Evolutionary conservation across 257 asterid species (phyloP).

Genomic region (Gardenia jasminoides): DNA sequence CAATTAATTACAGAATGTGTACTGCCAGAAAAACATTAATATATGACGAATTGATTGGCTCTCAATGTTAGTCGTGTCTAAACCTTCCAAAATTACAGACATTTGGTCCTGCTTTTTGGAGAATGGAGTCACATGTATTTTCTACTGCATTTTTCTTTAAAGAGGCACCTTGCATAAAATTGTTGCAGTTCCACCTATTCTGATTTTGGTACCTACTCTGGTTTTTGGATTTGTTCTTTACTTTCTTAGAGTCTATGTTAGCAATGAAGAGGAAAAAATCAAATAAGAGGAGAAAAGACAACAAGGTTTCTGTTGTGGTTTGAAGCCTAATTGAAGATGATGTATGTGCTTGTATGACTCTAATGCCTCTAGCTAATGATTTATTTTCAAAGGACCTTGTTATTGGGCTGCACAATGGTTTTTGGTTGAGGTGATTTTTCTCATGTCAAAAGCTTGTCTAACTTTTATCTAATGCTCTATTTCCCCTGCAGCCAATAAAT

Average conservation of each 20-base stretch:
- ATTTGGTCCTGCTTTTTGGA: not conserved
- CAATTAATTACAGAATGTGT: not conserved
- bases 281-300: not conserved
- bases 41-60: not conserved
- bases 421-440: not conserved
- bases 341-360: not conserved
- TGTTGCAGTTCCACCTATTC: not conserved
- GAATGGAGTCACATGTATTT: not conserved
- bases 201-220: not conserved
- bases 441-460: not conserved
- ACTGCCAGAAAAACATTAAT: not conserved
- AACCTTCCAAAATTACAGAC: not conserved
- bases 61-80: not conserved
- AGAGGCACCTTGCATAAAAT: not conserved
- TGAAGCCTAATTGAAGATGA: not conserved
- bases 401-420: not conserved
- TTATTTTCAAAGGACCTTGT: not conserved
- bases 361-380: not conserved
- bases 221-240: not conserved
- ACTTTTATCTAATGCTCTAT: conserved; percentile 8
- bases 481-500: conserved; percentile 71
- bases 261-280: conserved; percentile 18
- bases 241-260: conserved; percentile 8
- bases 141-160: not conserved
- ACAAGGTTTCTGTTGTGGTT: not conserved